Evolutionary conservation across 2,329 filamentous ascomycete species (phyloP).

Genomic region (Knoxdaviesia capensis): DNA sequence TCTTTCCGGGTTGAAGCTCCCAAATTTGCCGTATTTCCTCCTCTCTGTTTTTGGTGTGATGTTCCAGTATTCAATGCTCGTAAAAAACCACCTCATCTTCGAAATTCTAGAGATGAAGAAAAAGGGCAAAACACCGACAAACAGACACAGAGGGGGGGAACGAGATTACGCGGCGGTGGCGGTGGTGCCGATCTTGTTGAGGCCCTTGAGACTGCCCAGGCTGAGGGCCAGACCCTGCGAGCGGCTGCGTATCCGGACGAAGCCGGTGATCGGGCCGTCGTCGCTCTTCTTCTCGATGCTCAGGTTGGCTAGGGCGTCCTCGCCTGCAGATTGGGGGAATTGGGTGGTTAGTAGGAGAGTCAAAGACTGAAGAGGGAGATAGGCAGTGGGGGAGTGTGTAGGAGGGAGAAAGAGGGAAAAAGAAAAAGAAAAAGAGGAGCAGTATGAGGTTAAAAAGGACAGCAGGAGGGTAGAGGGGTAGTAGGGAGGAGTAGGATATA

Average conservation of each 20-base stretch:
- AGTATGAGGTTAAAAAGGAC: background rate
- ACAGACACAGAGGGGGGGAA: no score
- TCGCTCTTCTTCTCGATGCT: constrained; percentile 97
- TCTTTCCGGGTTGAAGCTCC: no score
- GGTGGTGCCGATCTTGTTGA: constrained; percentile 54
- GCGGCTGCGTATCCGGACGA: constrained; percentile 92
- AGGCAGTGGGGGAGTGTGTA: background rate
- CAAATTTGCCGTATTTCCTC: no score
- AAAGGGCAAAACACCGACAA: no score
- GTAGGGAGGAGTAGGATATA: background rate
- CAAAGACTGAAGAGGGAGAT: background rate
- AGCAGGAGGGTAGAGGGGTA: background rate
- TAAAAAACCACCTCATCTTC: background rate
- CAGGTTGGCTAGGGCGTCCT: constrained; percentile 93
- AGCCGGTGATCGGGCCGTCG: constrained; percentile 85
- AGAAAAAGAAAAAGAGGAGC: background rate
- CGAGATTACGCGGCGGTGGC: constrained; percentile 6
- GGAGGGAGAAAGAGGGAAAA: background rate
- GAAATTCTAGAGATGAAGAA: no score
- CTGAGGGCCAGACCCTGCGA: constrained; percentile 89
- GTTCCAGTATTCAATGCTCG: background rate
- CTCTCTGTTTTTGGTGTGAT: no score
- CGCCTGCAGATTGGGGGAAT: constrained; percentile 34
- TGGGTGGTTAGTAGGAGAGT: background rate
- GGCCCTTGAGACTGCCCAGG: constrained; percentile 79